Base-by-base conservation (phyloP, 2,329 filamentous ascomycete species). In the Nannizziopsis arthrosporioides region DNA sequence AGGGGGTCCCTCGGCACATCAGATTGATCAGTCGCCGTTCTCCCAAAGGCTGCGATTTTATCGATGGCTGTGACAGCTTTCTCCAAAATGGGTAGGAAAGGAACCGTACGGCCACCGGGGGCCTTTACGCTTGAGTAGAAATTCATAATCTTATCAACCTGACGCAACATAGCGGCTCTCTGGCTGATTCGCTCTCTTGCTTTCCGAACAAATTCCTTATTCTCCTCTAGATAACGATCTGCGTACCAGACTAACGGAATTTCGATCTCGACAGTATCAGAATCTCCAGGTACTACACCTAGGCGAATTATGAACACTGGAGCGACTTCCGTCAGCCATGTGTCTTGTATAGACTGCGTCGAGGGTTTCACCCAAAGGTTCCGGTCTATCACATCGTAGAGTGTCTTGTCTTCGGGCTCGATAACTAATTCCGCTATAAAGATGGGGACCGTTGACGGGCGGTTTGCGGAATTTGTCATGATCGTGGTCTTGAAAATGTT, bases 211-310 rank as follows among this genome's bases (percentile, higher is more conserved):
- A 68, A 57, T 1, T 67, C 66, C 48, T 69, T 66, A 50, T 74
- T 76, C 52, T 69, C 64, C 42, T 74, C 67, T 40, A 80, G 64
- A 58, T 82, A 82, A 40, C 78, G 71, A 61, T 82, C 79, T 3
- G 75, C 69, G 53, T 77, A 79, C 56, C 78, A 72, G 1, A 68
- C 65, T 1, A 70, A 59, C 2, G 77, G 77, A 14, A 80, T 67
- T 5, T 71, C 72, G 38, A 80, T 61, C 22, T 70, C 65, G 18
- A 74, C 57, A 22, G 54, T 57, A 36, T 57, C 59, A 31, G 54
- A 63, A 30, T 62, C 62, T 27, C 69, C 56, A n/a, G 18, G 17
- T 9, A 19, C 5, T 19, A 35, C 44, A 9, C 15, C 34, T 38
- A 65, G 54, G 54, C 58, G 68, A 57, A 81, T 67, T 8, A 74